A percentile compares a stretch with the other conserved stretches of the same genome.
phyloP scores from a whole-genome alignment of 345 rosid species.

The Orychophragmus violaceus region DNA sequence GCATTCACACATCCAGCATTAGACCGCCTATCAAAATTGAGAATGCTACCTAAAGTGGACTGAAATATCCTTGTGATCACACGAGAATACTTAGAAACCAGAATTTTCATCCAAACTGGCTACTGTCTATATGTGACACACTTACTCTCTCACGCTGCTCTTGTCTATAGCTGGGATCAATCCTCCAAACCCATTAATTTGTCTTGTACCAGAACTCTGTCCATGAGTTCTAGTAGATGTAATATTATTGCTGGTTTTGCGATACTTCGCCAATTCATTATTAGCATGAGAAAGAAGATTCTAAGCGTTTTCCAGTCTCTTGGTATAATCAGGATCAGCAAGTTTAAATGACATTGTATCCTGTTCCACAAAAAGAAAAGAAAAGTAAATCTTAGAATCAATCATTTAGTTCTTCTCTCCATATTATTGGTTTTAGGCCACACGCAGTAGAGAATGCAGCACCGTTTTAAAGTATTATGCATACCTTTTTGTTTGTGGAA shows the following conservation, averaged over 20 bases:
- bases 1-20: conserved; percentile 78
- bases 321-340: conserved; percentile 37
- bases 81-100: not conserved
- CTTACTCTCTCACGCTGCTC: conserved; percentile 60
- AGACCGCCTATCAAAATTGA: conserved; percentile 79
- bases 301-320: conserved; percentile 43
- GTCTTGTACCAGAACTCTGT: conserved; percentile 37
- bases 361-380: conserved; percentile 26
- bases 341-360: conserved; percentile 33
- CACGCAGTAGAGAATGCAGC: not conserved
- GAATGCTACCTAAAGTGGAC: conserved; percentile 92
- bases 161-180: conserved; percentile 57
- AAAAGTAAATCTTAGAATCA: conserved; percentile 1
- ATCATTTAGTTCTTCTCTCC: not conserved
- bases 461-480: not conserved
- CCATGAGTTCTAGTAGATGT: conserved; percentile 31
- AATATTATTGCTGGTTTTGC: conserved; percentile 29
- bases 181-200: conserved; percentile 79
- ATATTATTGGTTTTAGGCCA: not conserved
- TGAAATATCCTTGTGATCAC: conserved; percentile 57
- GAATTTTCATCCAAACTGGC: not conserved
- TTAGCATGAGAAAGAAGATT: conserved; percentile 50
- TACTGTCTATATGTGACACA: not conserved
- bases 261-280: conserved; percentile 52
- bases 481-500: conserved; percentile 33